Base-by-base conservation (phyloP, 768 basidiomycete genomes). In the Erythrobasidium yunnanense region DNA sequence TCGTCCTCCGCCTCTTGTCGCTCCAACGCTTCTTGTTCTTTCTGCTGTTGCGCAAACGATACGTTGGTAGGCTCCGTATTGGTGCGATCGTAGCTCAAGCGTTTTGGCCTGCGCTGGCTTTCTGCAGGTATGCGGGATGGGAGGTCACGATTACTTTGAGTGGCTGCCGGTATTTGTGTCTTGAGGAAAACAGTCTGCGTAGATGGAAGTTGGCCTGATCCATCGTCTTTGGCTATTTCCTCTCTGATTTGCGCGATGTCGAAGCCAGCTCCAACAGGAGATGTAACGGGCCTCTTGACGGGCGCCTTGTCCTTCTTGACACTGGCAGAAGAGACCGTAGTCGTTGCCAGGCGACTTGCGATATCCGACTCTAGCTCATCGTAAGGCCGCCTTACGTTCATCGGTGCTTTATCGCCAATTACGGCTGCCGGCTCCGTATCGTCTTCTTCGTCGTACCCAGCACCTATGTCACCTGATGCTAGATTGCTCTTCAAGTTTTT, bases 201-300 rank as follows among this genome's bases (percentile, higher is more conserved):
- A 27, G 54, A 38, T 34, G 54, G 34, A 15, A 63, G 25, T 27
- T 63, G 60, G n/a, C 46, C 60, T 4, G 46, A 33, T 11, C 46
- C 49, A 32, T 63, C 46, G 30, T 51, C 60, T 22, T 69, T 65
- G 0, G 71, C 68, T 32, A 72, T 70, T 25, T 70, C 66, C 23
- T 62, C 66, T 23, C 71, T 70, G 2, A 72, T 60, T 29, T 69
- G 65, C 8, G 50, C 58, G 52, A 72, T 51, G 65, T 72, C 50
- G 65, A 70, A 72, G 0, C 66, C 67, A 42, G 25, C 62, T 23
- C 42, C 67, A 1, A 38, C 20, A 2, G 55, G 32, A 23, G 54
- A 29, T 32, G 54, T 8, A 1, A 50, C 17, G 0, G 57, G n/a
- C n/a, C n/a, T 23, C 60, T 47, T 15, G 42, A 11, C 38, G 42